Base-by-base conservation (phyloP, 371 early-diverging fungal species). In the Thermomucor indicae-seudaticae region DNA sequence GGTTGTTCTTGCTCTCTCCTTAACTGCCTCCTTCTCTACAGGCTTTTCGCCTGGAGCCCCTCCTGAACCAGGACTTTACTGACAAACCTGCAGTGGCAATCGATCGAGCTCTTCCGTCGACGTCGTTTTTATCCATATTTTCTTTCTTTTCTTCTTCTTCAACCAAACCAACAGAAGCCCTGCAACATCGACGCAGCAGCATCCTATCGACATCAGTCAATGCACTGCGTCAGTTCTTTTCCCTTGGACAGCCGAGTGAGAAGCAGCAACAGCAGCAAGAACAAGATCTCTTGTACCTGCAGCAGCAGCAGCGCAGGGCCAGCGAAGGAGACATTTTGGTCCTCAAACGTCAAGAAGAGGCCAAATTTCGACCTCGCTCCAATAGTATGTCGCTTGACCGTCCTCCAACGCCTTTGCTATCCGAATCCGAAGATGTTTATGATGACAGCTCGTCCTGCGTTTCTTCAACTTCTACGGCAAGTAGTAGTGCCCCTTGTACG, bases 21-120 rank as follows among this genome's bases (percentile, higher is more conserved):
- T 40, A 6, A 12, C 38, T 40, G 27, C 17, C 37, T 32, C 43
- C n/a, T n/a, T n/a, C 32, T 37, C 37, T 41, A 16, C 47, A 69
- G 70, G 76, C 68, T 11, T 76, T 72, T 39, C 68, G 76, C 6
- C 55, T 72, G 39, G 76, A 76, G 34, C 76, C 76, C 12, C 55
- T 76, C 14, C 57, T 68, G 12, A 59, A 55, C 47, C 63, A 68
- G 14, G 58, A 65, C 6, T 75, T 65, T 43, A 67, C 59, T 16
- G 67, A 73, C 22, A 58, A 63, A 32, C 69, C 75, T 2, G 69
- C 75, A 5, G 69, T 71, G 17, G 45, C 71, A 1, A 51, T 75
- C 6, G 69, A 75, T n/a, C 43, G 65, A 27, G 66, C 67, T 4
- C 34, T 61, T 10, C 71, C 72, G 12, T 51, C 64, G 0, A 57